A percentile compares a stretch with the other conserved stretches of the same genome.
phyloP scores from a whole-genome alignment of 306 rosid species.

The Dryas drummondii region DNA sequence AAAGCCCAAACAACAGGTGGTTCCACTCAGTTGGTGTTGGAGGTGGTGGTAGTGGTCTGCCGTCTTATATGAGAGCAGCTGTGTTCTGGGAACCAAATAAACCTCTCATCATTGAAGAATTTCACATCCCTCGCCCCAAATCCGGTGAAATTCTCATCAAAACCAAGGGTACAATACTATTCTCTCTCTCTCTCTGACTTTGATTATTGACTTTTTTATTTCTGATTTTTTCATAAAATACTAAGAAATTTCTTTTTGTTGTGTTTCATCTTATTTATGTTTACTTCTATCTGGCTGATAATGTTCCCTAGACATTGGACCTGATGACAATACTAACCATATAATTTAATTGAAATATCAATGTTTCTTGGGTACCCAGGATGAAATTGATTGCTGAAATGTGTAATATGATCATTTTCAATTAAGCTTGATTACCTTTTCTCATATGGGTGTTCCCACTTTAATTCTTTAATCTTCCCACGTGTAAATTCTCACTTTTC shows the following conservation, averaged over 20 bases:
- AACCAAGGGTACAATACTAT: constrained; percentile 52
- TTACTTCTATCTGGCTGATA: too few relatives aligned
- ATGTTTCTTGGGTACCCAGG: background rate
- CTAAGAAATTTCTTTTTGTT: background rate
- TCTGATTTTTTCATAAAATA: background rate
- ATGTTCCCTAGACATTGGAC: too few relatives aligned
- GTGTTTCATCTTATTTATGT: background rate
- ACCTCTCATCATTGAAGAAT: constrained; percentile 81
- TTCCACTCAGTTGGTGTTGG: constrained; percentile 1
- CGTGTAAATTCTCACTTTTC: background rate
- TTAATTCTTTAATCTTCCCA: background rate
- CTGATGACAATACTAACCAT: too few relatives aligned
- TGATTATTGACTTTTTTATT: background rate
- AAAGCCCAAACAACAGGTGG: background rate
- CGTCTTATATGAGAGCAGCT: constrained; percentile 82
- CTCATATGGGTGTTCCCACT: background rate
- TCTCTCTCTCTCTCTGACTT: background rate
- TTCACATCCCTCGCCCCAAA: constrained; percentile 83
- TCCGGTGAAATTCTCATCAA: constrained; percentile 84
- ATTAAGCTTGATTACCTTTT: background rate
- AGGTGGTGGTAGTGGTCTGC: constrained; percentile 43
- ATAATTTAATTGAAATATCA: background rate
- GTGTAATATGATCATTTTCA: background rate
- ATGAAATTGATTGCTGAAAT: constrained; percentile 1
- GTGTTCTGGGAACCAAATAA: constrained; percentile 80